Evolutionary conservation across 768 basidiomycete genomes (phyloP), one percentile per base, ranked within the genome.

Genomic region (Thelephora ganbajun): DNA sequence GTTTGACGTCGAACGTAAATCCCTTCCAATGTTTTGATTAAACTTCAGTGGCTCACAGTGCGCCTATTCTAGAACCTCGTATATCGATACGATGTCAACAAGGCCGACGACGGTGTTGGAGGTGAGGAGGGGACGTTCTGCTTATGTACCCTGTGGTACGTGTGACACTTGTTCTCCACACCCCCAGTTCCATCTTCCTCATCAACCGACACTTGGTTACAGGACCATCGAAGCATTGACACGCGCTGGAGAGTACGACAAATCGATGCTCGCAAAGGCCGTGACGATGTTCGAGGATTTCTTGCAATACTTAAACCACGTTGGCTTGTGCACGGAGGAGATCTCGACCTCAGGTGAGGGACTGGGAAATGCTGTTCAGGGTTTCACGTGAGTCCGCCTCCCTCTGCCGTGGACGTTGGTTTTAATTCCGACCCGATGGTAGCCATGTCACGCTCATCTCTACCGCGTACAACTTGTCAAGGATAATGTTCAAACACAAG

Each of bases 101-200:
- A 85, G 60, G 80, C 87, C 0, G 82, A 86, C 49, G 94, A 97
- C 56, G 94, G 94, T 6, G 90, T 97, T 11, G 93, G 94, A 1
- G 92, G 93, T 1, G 89, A 94, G 53, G 93, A 96, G 63, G 93
- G 93, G 1, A 92, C 87, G 0, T 96, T 97, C 65, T 89, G 88
- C 51, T 67, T 98, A 43, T 92, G 89, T 57, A 88, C 85, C 0
- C 61, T 89, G 6, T 89, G 84, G 86, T 83, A 45, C 5, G 47
- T 43, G 16, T 18, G 6, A 5, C 19, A 13, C 14, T 18, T 2
- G 6, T 5, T 20, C 42, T 30, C 6, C 22, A 19, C 5, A 9
- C 33, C 3, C 3, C 30, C 23, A 22, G 35, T 49, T 13, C 5
- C 26, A 30, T 30, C 9, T 30, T 30, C 42, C 35, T 34, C 33